Evolutionary conservation across 148 eudicot species (phyloP).

Genomic region (Rhododendron kiyosumense): DNA sequence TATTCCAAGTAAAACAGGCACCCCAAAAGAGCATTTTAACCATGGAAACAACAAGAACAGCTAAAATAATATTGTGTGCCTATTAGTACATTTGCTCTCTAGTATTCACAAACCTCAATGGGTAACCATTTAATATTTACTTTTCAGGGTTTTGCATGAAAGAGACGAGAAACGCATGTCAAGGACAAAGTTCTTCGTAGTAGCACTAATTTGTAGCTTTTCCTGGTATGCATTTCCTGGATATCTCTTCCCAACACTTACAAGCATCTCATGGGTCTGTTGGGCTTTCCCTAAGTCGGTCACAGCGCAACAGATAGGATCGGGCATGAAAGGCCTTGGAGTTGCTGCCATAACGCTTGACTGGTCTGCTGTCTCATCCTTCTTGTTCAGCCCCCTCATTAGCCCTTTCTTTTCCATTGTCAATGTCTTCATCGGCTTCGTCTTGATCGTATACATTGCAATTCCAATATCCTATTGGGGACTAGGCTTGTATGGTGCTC

Average conservation of each 20-base stretch:
- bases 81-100: too few relatives aligned
- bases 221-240: conserved; percentile 76
- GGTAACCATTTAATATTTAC: not conserved
- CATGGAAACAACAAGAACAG: not conserved
- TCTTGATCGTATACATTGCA: conserved; percentile 56
- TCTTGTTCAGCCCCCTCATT: conserved; percentile 72
- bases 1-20: not conserved
- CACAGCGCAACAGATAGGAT: conserved; percentile 87
- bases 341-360: conserved; percentile 76
- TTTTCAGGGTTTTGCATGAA: conserved; percentile 81
- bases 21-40: not conserved
- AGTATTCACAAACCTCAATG: not conserved
- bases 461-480: conserved; percentile 86
- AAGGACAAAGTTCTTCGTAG: conserved; percentile 75
- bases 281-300: conserved; percentile 79
- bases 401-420: conserved; percentile 81
- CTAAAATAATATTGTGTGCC: not conserved
- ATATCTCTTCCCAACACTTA: conserved; percentile 70
- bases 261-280: conserved; percentile 85
- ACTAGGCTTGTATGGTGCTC: conserved; percentile 58
- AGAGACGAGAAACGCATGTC: conserved; percentile 61
- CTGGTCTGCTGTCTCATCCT: conserved; percentile 82
- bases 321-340: conserved; percentile 85
- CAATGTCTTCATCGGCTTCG: conserved; percentile 59
- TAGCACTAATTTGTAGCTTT: conserved; percentile 71